Percentiles rank a stretch among this genome's conserved stretches.
phyloP scores from a whole-genome alignment of 75 land plant species.

The Pinus albicaulis region DNA sequence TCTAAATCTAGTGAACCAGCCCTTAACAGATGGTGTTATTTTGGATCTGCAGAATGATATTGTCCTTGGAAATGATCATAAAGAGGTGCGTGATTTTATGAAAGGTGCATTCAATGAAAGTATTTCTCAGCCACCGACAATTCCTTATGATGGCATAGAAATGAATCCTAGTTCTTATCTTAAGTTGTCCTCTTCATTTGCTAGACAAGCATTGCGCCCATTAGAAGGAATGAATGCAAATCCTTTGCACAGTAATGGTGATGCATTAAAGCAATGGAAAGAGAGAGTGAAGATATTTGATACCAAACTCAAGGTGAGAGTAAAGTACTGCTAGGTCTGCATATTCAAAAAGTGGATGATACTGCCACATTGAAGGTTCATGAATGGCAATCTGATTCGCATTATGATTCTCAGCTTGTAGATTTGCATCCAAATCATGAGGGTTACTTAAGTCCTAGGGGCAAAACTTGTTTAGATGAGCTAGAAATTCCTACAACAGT shows the following conservation, averaged over 20 bases:
- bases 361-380: neutral
- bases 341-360: neutral
- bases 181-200: slow-evolving; percentile 12
- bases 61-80: neutral
- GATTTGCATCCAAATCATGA: neutral
- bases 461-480: neutral
- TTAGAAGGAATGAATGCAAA: slow-evolving; percentile 54
- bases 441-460: neutral
- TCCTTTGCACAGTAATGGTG: slow-evolving; percentile 78
- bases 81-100: slow-evolving; percentile 20
- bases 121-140: slow-evolving; percentile 18
- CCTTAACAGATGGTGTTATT: neutral
- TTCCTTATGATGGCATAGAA: slow-evolving; percentile 21
- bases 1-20: neutral
- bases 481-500: neutral
- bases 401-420: neutral
- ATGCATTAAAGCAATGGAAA: slow-evolving; percentile 3
- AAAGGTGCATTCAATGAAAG: slow-evolving; percentile 12
- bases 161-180: slow-evolving; percentile 23
- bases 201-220: slow-evolving; percentile 11
- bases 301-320: neutral
- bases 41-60: slow-evolving; percentile 6
- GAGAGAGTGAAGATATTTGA: no score
- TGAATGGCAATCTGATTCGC: neutral
- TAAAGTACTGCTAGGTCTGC: neutral